phyloP scores from a whole-genome alignment of 2,329 filamentous ascomycete species.

The Fusarium dlaminii region DNA sequence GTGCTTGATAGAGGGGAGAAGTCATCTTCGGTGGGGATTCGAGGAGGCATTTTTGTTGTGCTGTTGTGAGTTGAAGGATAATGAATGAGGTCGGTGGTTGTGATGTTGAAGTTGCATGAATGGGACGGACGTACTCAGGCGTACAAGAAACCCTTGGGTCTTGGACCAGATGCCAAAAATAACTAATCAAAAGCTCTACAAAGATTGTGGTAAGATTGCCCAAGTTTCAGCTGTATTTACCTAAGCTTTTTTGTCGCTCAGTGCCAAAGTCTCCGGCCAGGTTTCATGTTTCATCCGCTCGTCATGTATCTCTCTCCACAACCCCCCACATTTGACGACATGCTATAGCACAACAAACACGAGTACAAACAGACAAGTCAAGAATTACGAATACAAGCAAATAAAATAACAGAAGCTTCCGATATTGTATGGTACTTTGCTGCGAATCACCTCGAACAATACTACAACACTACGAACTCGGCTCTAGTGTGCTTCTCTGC shows the following conservation, averaged over 20 bases:
- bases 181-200: background rate
- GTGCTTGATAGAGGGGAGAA: slow-evolving; percentile 53
- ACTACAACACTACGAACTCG: background rate
- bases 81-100: background rate
- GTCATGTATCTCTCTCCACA: background rate
- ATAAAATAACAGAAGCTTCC: background rate
- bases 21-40: slow-evolving; percentile 61
- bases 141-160: background rate
- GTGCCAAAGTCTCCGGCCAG: background rate
- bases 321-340: background rate
- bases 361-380: background rate
- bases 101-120: background rate
- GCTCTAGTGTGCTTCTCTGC: background rate
- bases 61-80: background rate
- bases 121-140: background rate
- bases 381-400: background rate
- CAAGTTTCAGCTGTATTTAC: background rate
- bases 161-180: background rate
- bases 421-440: background rate
- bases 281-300: background rate
- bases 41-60: slow-evolving; percentile 52
- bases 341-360: background rate
- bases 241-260: background rate
- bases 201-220: fast-evolving
- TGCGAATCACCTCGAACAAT: background rate